Base-by-base conservation (phyloP, 1,139 yeast species). In the Yamadazyma triangularis region DNA sequence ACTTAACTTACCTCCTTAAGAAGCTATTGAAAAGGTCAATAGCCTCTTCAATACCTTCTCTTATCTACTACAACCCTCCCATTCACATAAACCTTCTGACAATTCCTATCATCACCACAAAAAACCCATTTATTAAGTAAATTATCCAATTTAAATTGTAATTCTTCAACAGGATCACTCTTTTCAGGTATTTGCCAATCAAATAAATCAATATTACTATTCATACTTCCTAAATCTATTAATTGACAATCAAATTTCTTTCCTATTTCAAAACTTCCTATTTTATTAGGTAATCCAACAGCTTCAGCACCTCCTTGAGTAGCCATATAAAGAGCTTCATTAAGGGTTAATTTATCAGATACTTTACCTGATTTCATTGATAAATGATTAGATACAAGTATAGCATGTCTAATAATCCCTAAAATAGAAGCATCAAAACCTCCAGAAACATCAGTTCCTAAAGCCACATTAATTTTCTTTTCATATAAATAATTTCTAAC, bases 361-460 rank as follows among this genome's bases (percentile, higher is more conserved):
- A 35, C 33, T 16, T 40, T 33, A 8, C 40, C 36, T 4, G 48
- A 53, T 35, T 68, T 70, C 83, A 87, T 84, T 1, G 91, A 77
- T 32, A 84, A 60, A 52, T 87, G 95, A 45, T 95, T 80, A 6
- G 95, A 84, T 2, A 87, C 95, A 35, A 87, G 55, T 23, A 86
- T 70, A 1, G 95, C 86, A 40, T 84, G 88, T 47, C 82, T 77
- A 12, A 94, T 85, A 8, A 81, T 76, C 13, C 73, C 76, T 36
- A 91, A 65, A 22, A 91, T 81, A 26, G 89, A 81, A 19, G 86
- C 79, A 10, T 93, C 77, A 56, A 74, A 87, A 0, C 98, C 98
- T 7, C 96, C 98, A 26, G 95, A 83, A 15, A 89, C 76, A 52
- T 91, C 98, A 1, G 96, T 83, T 1, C 98, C 98, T 31, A 91